These are phyloP conservation scores for Ustilago lituana DNA, from an alignment of 1,284 basidiomycete genomes.

Conservation along the genomic window DNA sequence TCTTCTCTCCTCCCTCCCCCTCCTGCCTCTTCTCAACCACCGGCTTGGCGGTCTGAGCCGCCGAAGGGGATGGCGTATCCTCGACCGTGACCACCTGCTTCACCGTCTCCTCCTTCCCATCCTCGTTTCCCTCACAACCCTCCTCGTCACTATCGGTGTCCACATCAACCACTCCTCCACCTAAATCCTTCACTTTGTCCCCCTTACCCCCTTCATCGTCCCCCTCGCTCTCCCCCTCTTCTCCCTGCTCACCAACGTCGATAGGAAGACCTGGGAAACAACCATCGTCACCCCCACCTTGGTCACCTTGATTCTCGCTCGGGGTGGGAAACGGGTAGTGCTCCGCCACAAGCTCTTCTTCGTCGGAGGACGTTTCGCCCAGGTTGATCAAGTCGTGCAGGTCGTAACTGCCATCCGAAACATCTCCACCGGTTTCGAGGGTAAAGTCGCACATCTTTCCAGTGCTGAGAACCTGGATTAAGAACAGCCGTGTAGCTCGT, in stretches of 20 bases:
- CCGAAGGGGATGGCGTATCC: too few relatives aligned
- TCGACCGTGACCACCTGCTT: neutral
- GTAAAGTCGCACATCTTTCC: neutral
- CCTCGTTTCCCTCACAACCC: neutral
- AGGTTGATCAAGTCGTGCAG: constrained; percentile 14
- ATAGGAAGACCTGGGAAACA: too few relatives aligned
- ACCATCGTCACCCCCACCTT: too few relatives aligned
- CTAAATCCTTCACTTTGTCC: too few relatives aligned
- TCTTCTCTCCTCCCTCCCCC: neutral
- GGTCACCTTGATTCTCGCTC: too few relatives aligned
- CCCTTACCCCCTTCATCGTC: too few relatives aligned
- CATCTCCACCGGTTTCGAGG: neutral
- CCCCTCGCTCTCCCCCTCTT: too few relatives aligned
- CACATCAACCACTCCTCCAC: too few relatives aligned
- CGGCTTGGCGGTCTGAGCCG: too few relatives aligned
- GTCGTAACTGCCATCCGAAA: constrained; percentile 17
- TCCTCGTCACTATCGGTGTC: neutral
- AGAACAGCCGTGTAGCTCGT: too few relatives aligned
- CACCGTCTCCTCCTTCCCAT: neutral
- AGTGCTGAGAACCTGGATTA: too few relatives aligned
- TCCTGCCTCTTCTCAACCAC: neutral
- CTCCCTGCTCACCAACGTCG: too few relatives aligned
- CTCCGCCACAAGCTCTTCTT: constrained; percentile 1
- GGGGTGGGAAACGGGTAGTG: neutral
- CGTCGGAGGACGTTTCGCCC: constrained; percentile 15